These are phyloP conservation scores for Apiospora marii DNA, from an alignment of 2,329 filamentous ascomycete species.

Conservation along the genomic window DNA sequence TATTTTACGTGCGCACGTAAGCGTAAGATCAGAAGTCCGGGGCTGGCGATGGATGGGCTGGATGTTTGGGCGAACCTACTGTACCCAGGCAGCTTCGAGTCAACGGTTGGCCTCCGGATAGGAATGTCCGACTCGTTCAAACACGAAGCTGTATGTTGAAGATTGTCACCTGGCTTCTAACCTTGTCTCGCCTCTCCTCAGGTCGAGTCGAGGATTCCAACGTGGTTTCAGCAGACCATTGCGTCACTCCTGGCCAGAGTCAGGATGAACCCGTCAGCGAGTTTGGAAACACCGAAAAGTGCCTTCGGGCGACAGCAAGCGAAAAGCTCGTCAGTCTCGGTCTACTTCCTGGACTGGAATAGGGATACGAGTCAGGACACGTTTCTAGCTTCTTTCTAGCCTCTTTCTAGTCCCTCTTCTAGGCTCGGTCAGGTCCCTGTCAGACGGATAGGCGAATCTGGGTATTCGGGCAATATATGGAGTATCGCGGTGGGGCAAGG, in stretches of 20 bases:
- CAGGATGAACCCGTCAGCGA: slow-evolving; percentile 10
- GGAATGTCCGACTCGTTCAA: slow-evolving; percentile 1
- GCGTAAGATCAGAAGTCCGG: not conserved
- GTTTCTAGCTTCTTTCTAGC: slow-evolving; percentile 22
- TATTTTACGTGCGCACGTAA: not conserved
- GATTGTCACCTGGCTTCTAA: not conserved
- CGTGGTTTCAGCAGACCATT: not conserved
- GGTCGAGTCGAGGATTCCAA: not conserved
- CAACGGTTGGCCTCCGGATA: not conserved
- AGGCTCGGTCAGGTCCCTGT: not conserved
- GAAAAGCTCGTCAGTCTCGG: not conserved
- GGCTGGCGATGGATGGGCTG: not conserved
- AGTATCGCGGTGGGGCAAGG: slow-evolving; percentile 18
- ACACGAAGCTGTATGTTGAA: not conserved
- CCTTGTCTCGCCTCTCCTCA: not conserved
- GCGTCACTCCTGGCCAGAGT: not conserved
- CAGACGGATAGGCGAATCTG: slow-evolving; percentile 5
- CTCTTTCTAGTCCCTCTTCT: not conserved
- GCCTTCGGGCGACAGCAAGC: not conserved
- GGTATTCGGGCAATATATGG: slow-evolving; percentile 18
- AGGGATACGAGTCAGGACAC: not conserved
- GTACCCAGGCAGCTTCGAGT: not conserved
- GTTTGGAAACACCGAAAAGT: too few relatives aligned
- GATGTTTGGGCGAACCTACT: slow-evolving; percentile 3
- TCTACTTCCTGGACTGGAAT: not conserved